These are phyloP conservation scores for Crithidia brevicula DNA, from an alignment of 208 protist species.

Conservation along the genomic window DNA sequence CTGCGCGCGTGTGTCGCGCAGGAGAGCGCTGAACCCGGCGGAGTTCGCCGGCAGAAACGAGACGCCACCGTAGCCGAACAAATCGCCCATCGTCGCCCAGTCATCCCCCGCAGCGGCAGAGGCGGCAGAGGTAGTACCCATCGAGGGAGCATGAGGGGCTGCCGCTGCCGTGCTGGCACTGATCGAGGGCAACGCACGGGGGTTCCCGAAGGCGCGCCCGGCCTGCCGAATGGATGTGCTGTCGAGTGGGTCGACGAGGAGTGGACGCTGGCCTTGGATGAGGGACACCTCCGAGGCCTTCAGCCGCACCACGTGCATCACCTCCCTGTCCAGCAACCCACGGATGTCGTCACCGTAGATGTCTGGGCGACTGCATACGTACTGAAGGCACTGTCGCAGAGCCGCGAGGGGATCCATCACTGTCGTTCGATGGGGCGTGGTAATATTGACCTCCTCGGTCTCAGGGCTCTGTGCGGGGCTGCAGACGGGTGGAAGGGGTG, in stretches of 20 bases:
- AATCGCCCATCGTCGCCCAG: constrained; percentile 3
- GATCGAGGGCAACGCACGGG: constrained; percentile 6
- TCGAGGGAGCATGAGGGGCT: background rate
- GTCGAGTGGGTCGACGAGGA: constrained; percentile 18
- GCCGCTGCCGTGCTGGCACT: background rate
- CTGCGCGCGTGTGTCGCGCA: constrained; percentile 19
- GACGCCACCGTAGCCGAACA: constrained; percentile 49
- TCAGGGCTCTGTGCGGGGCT: background rate
- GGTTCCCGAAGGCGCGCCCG: background rate
- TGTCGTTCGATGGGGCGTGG: background rate
- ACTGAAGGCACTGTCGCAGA: constrained; percentile 77
- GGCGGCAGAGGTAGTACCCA: background rate
- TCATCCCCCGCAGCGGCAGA: background rate
- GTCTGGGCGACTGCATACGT: constrained; percentile 79
- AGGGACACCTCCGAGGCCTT: constrained; percentile 76
- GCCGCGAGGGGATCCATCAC: constrained; percentile 80
- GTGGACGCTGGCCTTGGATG: constrained; percentile 25
- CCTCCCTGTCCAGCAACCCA: constrained; percentile 68
- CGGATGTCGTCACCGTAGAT: constrained; percentile 76
- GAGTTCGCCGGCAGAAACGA: constrained; percentile 43
- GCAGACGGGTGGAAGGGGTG: constrained; percentile 1
- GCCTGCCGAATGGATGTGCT: constrained; percentile 14
- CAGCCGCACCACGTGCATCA: constrained; percentile 80
- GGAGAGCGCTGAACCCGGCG: constrained; percentile 40
- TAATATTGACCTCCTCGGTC: background rate